A percentile compares a stretch with the other conserved stretches of the same genome.
These are phyloP conservation scores for Pseudogymnoascus verrucosus DNA, from an alignment of 2,329 filamentous ascomycete species.

Conservation along the genomic window DNA sequence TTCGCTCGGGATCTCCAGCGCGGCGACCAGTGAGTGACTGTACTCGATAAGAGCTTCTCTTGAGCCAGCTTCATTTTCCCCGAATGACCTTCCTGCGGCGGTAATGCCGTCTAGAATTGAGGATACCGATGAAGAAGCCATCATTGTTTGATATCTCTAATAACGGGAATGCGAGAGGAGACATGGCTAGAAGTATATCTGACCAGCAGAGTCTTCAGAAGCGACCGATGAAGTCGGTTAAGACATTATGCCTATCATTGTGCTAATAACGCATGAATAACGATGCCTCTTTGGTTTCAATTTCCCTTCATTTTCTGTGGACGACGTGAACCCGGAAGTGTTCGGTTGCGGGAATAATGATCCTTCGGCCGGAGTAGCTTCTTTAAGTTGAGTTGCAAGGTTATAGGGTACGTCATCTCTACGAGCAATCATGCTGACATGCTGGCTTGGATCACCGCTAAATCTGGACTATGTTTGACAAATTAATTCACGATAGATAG, in stretches of 20 bases:
- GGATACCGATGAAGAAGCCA: not conserved
- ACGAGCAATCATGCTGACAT: not conserved
- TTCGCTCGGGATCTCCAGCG: constrained; percentile 3
- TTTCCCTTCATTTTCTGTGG: not conserved
- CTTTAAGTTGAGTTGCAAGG: not conserved
- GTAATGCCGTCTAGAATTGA: constrained; percentile 9
- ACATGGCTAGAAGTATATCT: not conserved
- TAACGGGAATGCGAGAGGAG: not conserved
- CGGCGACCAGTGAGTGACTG: constrained; percentile 28
- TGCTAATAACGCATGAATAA: not conserved
- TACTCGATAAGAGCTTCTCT: constrained; percentile 32
- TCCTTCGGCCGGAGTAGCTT: not conserved
- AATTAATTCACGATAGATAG: not conserved
- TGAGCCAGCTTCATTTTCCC: constrained; percentile 27
- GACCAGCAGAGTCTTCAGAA: not conserved
- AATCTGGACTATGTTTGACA: not conserved
- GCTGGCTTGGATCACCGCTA: not conserved
- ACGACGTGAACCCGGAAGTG: not conserved
- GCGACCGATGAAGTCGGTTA: not conserved
- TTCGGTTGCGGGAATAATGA: not conserved
- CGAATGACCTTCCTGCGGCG: constrained; percentile 26
- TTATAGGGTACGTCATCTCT: not conserved
- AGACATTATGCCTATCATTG: not conserved
- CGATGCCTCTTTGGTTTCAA: not conserved
- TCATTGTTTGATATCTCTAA: not conserved